Conservation (phyloP, 768 basidiomycete genomes). For the Tephrocybe rancida region DNA sequence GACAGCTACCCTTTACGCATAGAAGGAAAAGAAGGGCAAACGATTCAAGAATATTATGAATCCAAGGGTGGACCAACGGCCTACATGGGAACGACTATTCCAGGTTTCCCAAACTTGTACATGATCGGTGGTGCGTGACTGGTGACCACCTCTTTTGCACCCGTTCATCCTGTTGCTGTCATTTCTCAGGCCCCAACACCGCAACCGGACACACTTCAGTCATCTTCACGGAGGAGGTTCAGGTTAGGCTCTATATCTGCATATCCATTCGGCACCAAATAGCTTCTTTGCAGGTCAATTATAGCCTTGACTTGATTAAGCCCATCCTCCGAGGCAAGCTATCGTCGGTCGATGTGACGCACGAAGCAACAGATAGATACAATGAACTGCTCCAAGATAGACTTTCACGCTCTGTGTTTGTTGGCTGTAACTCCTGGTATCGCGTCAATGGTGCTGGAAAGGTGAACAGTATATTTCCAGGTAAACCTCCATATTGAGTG, state of each 20-base stretch:
- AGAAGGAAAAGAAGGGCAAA: constrained; percentile 28
- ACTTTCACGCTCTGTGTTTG: constrained; percentile 24
- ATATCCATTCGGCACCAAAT: neutral
- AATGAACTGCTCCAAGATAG: constrained; percentile 21
- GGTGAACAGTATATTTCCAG: constrained; percentile 40
- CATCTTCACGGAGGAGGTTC: constrained; percentile 44
- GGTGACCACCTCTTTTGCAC: neutral
- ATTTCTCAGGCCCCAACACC: constrained; percentile 41
- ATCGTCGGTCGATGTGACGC: constrained; percentile 18
- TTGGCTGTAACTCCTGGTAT: constrained; percentile 43
- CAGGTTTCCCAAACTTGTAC: constrained; percentile 51
- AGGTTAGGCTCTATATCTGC: constrained; percentile 26
- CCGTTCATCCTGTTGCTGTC: neutral
- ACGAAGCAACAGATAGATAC: constrained; percentile 22
- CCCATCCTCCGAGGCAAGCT: constrained; percentile 21
- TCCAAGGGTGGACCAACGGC: constrained; percentile 43
- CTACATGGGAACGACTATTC: constrained; percentile 43
- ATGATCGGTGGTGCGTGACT: constrained; percentile 35
- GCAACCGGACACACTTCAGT: constrained; percentile 46
- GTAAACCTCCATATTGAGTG: constrained; percentile 12
- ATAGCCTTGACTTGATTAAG: constrained; percentile 31
- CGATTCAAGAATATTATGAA: constrained; percentile 42
- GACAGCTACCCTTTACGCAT: constrained; percentile 35
- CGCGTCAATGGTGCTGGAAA: constrained; percentile 37
- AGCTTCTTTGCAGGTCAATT: constrained; percentile 34